phyloP scores from a whole-genome alignment of 495 filamentous ascomycete genomes.

The Letharia columbiana region DNA sequence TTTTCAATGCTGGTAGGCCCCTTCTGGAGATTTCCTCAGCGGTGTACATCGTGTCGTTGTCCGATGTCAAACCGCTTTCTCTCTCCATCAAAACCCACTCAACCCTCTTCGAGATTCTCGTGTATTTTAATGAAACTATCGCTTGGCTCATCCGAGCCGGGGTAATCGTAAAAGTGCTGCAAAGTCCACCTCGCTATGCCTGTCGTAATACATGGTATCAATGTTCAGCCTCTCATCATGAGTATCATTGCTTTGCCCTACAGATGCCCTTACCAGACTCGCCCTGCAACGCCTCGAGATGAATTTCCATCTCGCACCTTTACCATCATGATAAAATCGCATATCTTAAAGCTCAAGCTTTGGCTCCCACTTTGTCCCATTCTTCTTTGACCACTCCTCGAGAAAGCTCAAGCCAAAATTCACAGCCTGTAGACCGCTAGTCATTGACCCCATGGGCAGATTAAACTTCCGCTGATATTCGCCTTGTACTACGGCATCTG shows the following conservation, averaged over 20 bases:
- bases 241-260: not conserved
- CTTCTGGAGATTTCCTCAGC: not conserved
- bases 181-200: slow-evolving; percentile 14
- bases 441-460: slow-evolving; percentile 37
- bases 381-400: slow-evolving; percentile 39
- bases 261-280: not conserved
- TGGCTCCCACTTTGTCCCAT: slow-evolving; percentile 36
- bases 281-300: not conserved
- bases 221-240: not conserved
- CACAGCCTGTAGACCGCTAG: slow-evolving; percentile 40
- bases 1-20: not conserved
- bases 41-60: not conserved
- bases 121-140: not conserved
- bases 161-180: slow-evolving; percentile 11
- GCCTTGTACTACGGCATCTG: slow-evolving; percentile 28
- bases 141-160: slow-evolving; percentile 17
- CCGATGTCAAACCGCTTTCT: not conserved
- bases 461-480: slow-evolving; percentile 39
- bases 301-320: not conserved
- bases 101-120: not conserved
- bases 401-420: slow-evolving; percentile 39
- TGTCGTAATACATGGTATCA: slow-evolving; percentile 14
- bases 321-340: not conserved
- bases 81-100: not conserved
- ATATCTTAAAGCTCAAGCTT: slow-evolving; percentile 12